Conservation (phyloP, 2,329 filamentous ascomycete genomes). For the Pyrenophora seminiperda region DNA sequence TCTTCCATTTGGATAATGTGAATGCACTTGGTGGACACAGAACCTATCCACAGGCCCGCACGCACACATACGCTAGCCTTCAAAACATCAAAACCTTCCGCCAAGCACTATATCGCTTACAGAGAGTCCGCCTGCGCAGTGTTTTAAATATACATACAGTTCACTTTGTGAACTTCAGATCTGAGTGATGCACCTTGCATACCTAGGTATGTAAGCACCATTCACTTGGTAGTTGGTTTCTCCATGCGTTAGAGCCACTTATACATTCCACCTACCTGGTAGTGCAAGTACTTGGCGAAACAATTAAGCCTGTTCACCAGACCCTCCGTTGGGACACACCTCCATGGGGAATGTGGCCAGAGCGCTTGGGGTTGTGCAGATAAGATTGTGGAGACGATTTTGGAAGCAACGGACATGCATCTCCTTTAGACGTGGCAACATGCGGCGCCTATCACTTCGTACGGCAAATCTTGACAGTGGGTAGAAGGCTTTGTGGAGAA, state of each 20-base stretch:
- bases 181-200: too few relatives aligned
- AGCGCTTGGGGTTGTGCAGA: constrained; percentile 75
- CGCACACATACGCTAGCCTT: too few relatives aligned
- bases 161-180: too few relatives aligned
- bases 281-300: constrained; percentile 69
- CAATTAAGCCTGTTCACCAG: constrained; percentile 67
- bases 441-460: constrained; percentile 62
- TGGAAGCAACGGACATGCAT: constrained; percentile 51
- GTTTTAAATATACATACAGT: too few relatives aligned
- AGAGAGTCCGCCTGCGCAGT: too few relatives aligned
- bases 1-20: too few relatives aligned
- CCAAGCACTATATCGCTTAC: too few relatives aligned
- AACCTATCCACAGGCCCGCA: too few relatives aligned
- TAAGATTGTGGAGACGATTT: constrained; percentile 76
- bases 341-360: constrained; percentile 69
- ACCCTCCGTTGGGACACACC: constrained; percentile 69
- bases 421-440: not conserved
- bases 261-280: constrained; percentile 62
- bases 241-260: constrained; percentile 72
- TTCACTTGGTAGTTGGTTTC: too few relatives aligned
- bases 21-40: too few relatives aligned
- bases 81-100: too few relatives aligned
- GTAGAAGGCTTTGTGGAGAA: constrained; percentile 69
- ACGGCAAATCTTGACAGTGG: constrained; percentile 63
- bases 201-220: too few relatives aligned